Evolutionary conservation across 768 basidiomycete species (phyloP).

Genomic region (Cubamyces sp.): DNA sequence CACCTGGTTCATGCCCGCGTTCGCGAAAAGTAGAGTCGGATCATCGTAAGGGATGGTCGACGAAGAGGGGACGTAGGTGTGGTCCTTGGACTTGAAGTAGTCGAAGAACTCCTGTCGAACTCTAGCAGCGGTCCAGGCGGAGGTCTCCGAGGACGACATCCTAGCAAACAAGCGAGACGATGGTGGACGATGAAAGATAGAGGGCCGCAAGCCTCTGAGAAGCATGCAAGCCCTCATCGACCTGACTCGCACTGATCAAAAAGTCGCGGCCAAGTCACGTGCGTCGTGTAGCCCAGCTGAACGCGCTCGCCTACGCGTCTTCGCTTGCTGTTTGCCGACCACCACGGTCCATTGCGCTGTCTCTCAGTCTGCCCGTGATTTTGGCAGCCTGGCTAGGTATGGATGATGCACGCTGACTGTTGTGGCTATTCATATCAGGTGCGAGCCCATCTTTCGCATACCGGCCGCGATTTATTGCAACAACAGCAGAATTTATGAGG

Average conservation of each 20-base stretch:
- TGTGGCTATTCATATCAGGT: too few relatives aligned
- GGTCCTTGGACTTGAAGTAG: slow-evolving; percentile 79
- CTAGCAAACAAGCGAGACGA: slow-evolving; percentile 17
- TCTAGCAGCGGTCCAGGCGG: slow-evolving; percentile 75
- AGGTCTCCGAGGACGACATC: slow-evolving; percentile 25
- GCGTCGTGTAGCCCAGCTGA: slow-evolving; percentile 4
- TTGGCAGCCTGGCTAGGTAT: too few relatives aligned
- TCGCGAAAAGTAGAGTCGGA: slow-evolving; percentile 95
- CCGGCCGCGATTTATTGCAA: too few relatives aligned
- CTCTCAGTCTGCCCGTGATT: too few relatives aligned
- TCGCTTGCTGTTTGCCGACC: slow-evolving; percentile 14
- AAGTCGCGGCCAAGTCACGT: slow-evolving; percentile 26
- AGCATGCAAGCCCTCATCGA: slow-evolving; percentile 23
- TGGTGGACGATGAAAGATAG: slow-evolving; percentile 19
- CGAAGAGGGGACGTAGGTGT: slow-evolving; percentile 90
- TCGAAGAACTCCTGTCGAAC: slow-evolving; percentile 91
- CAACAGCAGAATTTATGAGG: too few relatives aligned
- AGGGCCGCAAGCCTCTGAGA: slow-evolving; percentile 20
- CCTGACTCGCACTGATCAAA: slow-evolving; percentile 28
- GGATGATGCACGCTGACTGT: too few relatives aligned
- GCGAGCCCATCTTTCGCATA: too few relatives aligned
- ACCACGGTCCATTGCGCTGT: not conserved
- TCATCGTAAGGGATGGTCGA: slow-evolving; percentile 97
- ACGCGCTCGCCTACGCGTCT: slow-evolving; percentile 8
- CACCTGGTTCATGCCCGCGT: slow-evolving; percentile 97